Base-by-base conservation (phyloP, 2,329 filamentous ascomycete species). In the Ophiostoma pallidulum region DNA sequence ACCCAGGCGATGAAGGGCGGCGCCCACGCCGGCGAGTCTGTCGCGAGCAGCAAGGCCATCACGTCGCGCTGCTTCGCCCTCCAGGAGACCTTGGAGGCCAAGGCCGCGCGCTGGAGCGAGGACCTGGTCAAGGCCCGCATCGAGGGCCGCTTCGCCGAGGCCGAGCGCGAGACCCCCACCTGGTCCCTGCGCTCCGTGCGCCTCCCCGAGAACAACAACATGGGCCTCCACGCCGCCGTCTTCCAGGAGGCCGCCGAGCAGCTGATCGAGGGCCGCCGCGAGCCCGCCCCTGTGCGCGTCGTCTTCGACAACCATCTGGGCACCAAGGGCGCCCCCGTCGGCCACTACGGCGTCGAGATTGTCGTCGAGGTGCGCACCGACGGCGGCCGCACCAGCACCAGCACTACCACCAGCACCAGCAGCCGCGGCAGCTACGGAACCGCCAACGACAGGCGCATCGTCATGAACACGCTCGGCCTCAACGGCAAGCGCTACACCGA, bases 101-200 rank as follows among this genome's bases (percentile, higher is more conserved):
- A 82, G 61, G 86, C 84, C 1, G 69, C 73, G 16, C 86, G 83
- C 51, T 82, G 87, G 65, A 80, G 80, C 24, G 91, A 97, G 64
- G 92, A 97, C 54, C 73, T 96, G 12, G 79, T 82, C 41, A 94
- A 91, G 66, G 89, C 90, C 8, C 80, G 83, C 54, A 80, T 96
- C 13, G 91, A 96, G 64, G 84, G 82, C 6, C 78, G 90, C 10
- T 95, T 94, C 58, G 70, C 85, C 0, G 89, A 95, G 61, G 63
- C 70, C n/a, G 87, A 95, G 66, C 79, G 90, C 50, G 88, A 95
- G 62, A 78, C 83, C 50, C 74, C 81, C 14, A 80, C 77, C 56
- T 96, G 88, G 89, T 85, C 85, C 28, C 75, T 94, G 28, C 78
- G 88, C 32, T 84, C 81, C 18, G 75, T 79, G 13, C 77, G 74